Evolutionary conservation across 1,284 basidiomycete genomes (phyloP).

Genomic region (Heterobasidion annosum): DNA sequence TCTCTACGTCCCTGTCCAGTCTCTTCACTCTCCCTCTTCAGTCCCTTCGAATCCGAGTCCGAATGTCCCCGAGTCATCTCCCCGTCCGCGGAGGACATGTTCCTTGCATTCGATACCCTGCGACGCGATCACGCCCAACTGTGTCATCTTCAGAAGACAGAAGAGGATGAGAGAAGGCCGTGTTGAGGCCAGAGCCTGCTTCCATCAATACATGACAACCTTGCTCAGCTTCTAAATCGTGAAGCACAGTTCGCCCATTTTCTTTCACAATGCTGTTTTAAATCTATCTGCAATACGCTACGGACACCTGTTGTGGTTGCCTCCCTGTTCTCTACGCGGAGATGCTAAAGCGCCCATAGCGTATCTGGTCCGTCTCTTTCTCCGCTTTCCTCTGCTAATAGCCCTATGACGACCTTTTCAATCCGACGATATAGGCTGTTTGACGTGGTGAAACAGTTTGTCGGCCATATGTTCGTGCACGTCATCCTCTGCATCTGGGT

Average conservation of each 20-base stretch:
- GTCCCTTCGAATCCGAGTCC: too few species aligned
- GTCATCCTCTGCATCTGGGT: slow-evolving; percentile 71
- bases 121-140: too few species aligned
- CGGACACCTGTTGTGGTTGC: slow-evolving; percentile 74
- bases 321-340: slow-evolving; percentile 85
- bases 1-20: too few species aligned
- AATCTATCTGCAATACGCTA: slow-evolving; percentile 80
- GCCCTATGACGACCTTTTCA: not conserved
- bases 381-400: not conserved
- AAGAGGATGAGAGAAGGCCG: too few species aligned
- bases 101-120: too few species aligned
- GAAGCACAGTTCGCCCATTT: slow-evolving; percentile 3
- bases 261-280: not conserved
- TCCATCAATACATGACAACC: too few species aligned
- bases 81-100: too few species aligned
- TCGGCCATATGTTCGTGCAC: slow-evolving; percentile 89
- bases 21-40: too few species aligned
- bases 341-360: slow-evolving; percentile 80
- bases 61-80: too few species aligned
- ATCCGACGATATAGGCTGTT: slow-evolving; percentile 47
- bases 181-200: too few species aligned
- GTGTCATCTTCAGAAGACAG: too few species aligned
- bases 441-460: slow-evolving; percentile 88
- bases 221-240: slow-evolving; percentile 8
- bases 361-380: slow-evolving; percentile 65